Base-by-base conservation (phyloP, 129 eudicot species). In the Flaveria robusta region DNA sequence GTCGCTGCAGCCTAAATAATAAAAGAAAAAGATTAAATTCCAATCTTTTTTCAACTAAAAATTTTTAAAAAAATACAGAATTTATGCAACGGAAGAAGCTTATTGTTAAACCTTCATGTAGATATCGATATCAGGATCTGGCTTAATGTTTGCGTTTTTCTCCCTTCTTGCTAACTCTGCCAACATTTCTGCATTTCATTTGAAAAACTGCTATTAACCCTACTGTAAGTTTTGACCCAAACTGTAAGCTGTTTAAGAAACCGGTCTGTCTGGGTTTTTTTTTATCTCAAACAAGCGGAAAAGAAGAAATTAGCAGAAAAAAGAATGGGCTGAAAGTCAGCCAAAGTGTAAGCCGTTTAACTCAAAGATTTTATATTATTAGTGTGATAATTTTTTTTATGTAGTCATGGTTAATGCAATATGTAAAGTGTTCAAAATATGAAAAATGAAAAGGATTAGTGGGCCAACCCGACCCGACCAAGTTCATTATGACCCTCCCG, bases 121-220 rank as follows among this genome's bases (percentile, higher is more conserved):
- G 58, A 90, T 23, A 82, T 92, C 98, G 47, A 92, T 65, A 83
- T 92, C 92, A 43, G 96, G 87, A 82, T 92, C 96, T 41, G 98
- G 98, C 82, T 90, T 90, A 74, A 92, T 87, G 65, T 83, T 88
- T n/a, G 96, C 93, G 11, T 79, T 78, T 76, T 92, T 92, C 83
- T 92, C 98, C 43, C 98, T 88, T 84, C 96, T 88, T 37, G 94
- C 76, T 77, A 92, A 76, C 78, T 92, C 98, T 43, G 89, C 88
- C 70, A 92, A 77, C 96, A 90, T 90, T 45, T 90, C 98, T 92
- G 87, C 79, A 86, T 77, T 47, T 73, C 54, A 74, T 54, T 37
- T 2, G 22, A 74, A 42, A 64, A 72, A 14, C 13, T 13, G 9
- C 41, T 54, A 79, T 42, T 18, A 79, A 51, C 23, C 20, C 5